phyloP scores from a whole-genome alignment of 148 eudicot genomes.

The Gaultheria prostrata region DNA sequence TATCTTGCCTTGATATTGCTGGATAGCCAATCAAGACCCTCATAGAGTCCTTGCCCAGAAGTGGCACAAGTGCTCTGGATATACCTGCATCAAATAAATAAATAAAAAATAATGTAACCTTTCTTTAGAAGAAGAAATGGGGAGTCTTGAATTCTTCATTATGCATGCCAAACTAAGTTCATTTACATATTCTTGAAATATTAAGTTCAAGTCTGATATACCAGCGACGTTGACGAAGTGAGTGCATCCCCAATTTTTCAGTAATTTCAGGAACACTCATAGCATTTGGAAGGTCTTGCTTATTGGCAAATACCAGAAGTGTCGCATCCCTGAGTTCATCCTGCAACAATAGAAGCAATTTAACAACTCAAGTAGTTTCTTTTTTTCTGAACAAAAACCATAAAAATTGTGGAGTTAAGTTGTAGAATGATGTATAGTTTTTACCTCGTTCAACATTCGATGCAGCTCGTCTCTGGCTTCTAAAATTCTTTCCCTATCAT shows the following conservation, averaged over 20 bases:
- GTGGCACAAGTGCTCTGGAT: slow-evolving; percentile 62
- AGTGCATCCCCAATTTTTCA: slow-evolving; percentile 60
- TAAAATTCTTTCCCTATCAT: slow-evolving; percentile 47
- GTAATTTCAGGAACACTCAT: slow-evolving; percentile 62
- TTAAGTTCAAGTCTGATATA: slow-evolving; percentile 4
- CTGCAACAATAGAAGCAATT: slow-evolving; percentile 20
- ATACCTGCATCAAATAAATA: slow-evolving; percentile 34
- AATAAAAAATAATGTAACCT: neutral
- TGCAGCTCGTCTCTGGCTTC: slow-evolving; percentile 69
- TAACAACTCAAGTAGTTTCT: neutral
- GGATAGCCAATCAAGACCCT: slow-evolving; percentile 71
- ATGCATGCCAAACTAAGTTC: neutral
- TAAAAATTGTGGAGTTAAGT: neutral
- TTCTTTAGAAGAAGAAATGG: neutral
- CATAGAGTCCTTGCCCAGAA: slow-evolving; percentile 60
- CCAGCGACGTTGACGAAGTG: slow-evolving; percentile 55
- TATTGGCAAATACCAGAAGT: slow-evolving; percentile 63
- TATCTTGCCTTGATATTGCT: slow-evolving; percentile 51
- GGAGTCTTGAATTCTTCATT: neutral
- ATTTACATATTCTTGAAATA: neutral
- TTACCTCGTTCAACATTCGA: slow-evolving; percentile 52
- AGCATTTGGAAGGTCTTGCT: slow-evolving; percentile 70
- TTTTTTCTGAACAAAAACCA: too few species aligned
- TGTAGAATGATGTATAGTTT: neutral
- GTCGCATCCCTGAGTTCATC: slow-evolving; percentile 38